Evolutionary conservation across 1,284 basidiomycete genomes (phyloP), one percentile per base, ranked within the genome.

Genomic region (Chondrostereum purpureum): DNA sequence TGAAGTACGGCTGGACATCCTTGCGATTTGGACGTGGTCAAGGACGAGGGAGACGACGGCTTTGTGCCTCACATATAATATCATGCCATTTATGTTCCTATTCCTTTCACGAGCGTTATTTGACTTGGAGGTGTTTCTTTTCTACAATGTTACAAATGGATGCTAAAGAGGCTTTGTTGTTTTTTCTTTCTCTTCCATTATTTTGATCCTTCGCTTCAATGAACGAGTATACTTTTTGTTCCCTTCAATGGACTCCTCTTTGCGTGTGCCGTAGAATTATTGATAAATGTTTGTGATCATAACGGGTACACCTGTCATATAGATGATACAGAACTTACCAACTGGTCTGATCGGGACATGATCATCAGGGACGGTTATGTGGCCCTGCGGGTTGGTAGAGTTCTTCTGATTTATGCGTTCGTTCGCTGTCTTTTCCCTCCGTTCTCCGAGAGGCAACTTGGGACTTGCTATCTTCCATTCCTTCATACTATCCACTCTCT

Each of bases 11-110:
- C 37, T 37, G 38, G 41, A 14, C 20, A 37, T 34, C n/a, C 42
- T 37, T 38, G 42, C 45, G 16, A 20, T 16, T n/a, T 8, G 27
- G 27, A 31, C 27, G 27, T n/a, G 18, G 16, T 6, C 24, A 20
- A n/a, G 21, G n/a, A 44, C 16, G 36, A n/a, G n/a, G 31, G 16
- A 22, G 12, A 13, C 24, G 19, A 46, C 24, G 34, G 42, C 42
- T 34, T 46, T 33, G n/a, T 23, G 23, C 33, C 43, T 35, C 20
- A 43, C 36, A 55, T 64, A 64, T 59, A 65, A 73, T 75, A 72
- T 77, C 66, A 73, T 63, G 68, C 66, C 71, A 73, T 75, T 74
- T 79, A 79, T 72, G 72, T 67, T 65, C 58, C 62, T 73, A 68
- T 64, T 70, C 63, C 59, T 62, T 58, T 70, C 63, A 70, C 62